phyloP scores from a whole-genome alignment of 164 flowering plant genomes.

The Magnolia sinica region DNA sequence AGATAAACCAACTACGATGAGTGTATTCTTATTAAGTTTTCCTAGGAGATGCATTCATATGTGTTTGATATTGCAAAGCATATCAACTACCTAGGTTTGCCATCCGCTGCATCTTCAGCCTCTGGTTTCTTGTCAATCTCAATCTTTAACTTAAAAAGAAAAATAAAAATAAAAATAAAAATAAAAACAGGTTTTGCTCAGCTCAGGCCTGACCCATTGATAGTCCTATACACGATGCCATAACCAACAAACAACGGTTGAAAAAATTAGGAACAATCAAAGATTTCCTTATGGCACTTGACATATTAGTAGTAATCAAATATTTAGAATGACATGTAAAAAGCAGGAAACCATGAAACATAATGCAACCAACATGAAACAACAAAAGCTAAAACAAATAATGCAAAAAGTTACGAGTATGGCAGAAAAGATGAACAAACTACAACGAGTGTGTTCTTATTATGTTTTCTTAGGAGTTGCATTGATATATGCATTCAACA shows the following conservation, averaged over 20 bases:
- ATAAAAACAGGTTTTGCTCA: too few species aligned
- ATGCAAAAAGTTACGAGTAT: background rate
- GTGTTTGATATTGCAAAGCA: background rate
- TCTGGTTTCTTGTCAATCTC: conserved; percentile 95
- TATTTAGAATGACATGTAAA: too few species aligned
- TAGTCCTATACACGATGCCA: too few species aligned
- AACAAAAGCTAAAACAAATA: background rate
- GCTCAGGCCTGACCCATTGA: too few species aligned
- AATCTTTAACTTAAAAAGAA: conserved; percentile 84
- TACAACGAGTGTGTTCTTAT: too few species aligned
- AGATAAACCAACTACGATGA: background rate
- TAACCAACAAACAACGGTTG: too few species aligned
- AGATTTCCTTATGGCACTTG: too few species aligned
- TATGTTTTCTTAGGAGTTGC: too few species aligned
- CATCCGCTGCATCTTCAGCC: conserved; percentile 63
- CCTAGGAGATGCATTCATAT: too few species aligned
- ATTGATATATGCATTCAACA: background rate
- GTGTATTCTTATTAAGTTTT: too few species aligned
- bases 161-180: conserved; percentile 28
- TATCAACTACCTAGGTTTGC: conserved; percentile 53
- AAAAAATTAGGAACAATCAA: too few species aligned
- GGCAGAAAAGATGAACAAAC: background rate
- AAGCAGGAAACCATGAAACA: background rate
- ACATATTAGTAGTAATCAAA: too few species aligned
- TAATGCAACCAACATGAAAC: background rate